These are phyloP conservation scores for Calendula officinalis DNA, from an alignment of 129 eudicot genomes.

Conservation along the genomic window DNA sequence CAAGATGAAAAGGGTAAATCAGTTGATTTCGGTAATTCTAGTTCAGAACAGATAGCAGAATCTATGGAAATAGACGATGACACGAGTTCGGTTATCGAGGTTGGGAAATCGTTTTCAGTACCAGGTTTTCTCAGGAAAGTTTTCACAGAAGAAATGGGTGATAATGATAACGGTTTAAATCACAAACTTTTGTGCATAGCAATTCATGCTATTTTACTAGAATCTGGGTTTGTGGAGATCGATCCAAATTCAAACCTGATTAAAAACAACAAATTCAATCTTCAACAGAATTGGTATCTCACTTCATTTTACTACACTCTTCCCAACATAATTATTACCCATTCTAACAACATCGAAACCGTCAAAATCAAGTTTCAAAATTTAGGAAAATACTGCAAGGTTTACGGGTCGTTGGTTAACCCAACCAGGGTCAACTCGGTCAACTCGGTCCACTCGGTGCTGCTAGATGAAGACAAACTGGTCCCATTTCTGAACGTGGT, in stretches of 20 bases:
- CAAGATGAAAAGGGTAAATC: slow-evolving; percentile 17
- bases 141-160: no score
- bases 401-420: slow-evolving; percentile 61
- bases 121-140: slow-evolving; percentile 48
- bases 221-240: slow-evolving; percentile 65
- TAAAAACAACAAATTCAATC: slow-evolving; percentile 37
- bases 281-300: slow-evolving; percentile 45
- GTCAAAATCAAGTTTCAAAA: slow-evolving; percentile 57
- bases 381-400: slow-evolving; percentile 48
- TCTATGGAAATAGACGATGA: slow-evolving; percentile 54
- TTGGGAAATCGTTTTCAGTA: slow-evolving; percentile 56
- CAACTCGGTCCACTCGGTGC: slow-evolving; percentile 41
- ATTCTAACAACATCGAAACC: not conserved
- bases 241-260: slow-evolving; percentile 35
- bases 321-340: slow-evolving; percentile 37
- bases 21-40: slow-evolving; percentile 3
- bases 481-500: slow-evolving; percentile 57
- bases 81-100: not conserved
- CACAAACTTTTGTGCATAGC: slow-evolving; percentile 42
- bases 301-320: slow-evolving; percentile 59
- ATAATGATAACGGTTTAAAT: no score
- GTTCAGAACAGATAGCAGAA: slow-evolving; percentile 31
- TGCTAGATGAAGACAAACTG: slow-evolving; percentile 48
- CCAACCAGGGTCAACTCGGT: slow-evolving; percentile 47
- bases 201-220: slow-evolving; percentile 65